These are phyloP conservation scores for Sarocladium strictum DNA, from an alignment of 2,329 filamentous ascomycete genomes.

Conservation along the genomic window DNA sequence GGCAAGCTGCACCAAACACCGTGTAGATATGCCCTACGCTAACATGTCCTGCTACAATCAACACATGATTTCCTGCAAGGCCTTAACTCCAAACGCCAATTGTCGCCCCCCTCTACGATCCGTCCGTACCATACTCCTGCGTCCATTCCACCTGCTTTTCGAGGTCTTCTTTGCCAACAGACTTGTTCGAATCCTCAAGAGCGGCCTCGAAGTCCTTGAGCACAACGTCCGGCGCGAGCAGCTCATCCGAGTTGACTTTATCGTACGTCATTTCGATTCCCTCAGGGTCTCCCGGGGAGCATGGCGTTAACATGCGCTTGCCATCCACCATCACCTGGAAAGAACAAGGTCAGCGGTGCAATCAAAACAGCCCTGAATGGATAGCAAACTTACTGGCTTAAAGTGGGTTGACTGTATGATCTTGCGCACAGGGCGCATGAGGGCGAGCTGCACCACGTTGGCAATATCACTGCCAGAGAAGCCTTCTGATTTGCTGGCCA, in stretches of 20 bases:
- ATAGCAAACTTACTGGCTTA: slow-evolving; percentile 62
- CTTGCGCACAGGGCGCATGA: slow-evolving; percentile 96
- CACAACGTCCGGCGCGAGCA: slow-evolving; percentile 79
- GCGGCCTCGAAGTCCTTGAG: slow-evolving; percentile 93
- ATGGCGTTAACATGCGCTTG: slow-evolving; percentile 70
- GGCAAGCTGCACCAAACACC: not conserved
- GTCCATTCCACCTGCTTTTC: slow-evolving; percentile 88
- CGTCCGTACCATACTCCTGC: slow-evolving; percentile 90
- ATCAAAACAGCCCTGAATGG: not conserved
- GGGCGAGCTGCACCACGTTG: slow-evolving; percentile 89
- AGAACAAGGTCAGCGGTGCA: not conserved
- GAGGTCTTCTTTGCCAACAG: slow-evolving; percentile 83
- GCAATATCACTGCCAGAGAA: slow-evolving; percentile 95
- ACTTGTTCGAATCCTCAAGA: slow-evolving; percentile 80
- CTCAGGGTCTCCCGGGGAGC: slow-evolving; percentile 81
- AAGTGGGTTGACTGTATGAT: slow-evolving; percentile 98
- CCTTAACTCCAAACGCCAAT: slow-evolving; percentile 9
- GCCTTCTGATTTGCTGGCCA: slow-evolving; percentile 80
- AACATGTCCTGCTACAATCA: slow-evolving; percentile 5
- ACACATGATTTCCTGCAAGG: slow-evolving; percentile 2
- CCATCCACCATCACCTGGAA: slow-evolving; percentile 64
- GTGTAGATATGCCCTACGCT: slow-evolving; percentile 5
- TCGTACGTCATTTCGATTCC: slow-evolving; percentile 94
- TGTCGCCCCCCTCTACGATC: slow-evolving; percentile 37
- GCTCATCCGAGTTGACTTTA: slow-evolving; percentile 73